Conservation (phyloP, 2,329 filamentous ascomycete genomes). For the Lachnellula occidentalis region DNA sequence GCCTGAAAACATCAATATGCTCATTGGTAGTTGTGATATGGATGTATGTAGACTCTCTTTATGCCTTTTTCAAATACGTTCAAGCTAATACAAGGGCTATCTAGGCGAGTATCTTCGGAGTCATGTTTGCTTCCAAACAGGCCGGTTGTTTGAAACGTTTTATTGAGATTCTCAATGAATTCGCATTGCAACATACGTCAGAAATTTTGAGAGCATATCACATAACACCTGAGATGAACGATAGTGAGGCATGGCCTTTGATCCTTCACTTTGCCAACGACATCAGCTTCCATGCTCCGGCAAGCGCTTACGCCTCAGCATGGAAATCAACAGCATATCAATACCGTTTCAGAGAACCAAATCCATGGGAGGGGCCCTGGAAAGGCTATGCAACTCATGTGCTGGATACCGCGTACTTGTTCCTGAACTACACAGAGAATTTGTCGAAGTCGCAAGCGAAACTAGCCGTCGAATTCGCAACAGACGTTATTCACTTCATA, state of each 20-base stretch:
- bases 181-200: conserved; percentile 20
- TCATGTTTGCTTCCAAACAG: conserved; percentile 7
- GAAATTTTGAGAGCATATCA: conserved; percentile 35
- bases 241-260: conserved; percentile 37
- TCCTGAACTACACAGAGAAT: conserved; percentile 41
- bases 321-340: conserved; percentile 32
- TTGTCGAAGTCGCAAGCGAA: conserved; percentile 30
- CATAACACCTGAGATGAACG: conserved; percentile 28
- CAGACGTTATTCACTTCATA: conserved; percentile 35
- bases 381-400: conserved; percentile 38
- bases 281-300: conserved; percentile 41
- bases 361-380: conserved; percentile 40
- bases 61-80: neutral
- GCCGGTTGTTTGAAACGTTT: conserved; percentile 1
- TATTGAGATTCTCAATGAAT: conserved; percentile 31
- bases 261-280: conserved; percentile 42
- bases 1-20: conserved; percentile 37
- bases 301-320: conserved; percentile 34
- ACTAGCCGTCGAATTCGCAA: conserved; percentile 32
- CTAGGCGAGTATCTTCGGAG: conserved; percentile 2
- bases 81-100: neutral
- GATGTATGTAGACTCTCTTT: conserved; percentile 35
- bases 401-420: conserved; percentile 40
- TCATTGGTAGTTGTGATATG: conserved; percentile 43
- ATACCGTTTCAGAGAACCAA: conserved; percentile 43